phyloP scores from a whole-genome alignment of 2,329 filamentous ascomycete genomes.

The Endothia cerciana region DNA sequence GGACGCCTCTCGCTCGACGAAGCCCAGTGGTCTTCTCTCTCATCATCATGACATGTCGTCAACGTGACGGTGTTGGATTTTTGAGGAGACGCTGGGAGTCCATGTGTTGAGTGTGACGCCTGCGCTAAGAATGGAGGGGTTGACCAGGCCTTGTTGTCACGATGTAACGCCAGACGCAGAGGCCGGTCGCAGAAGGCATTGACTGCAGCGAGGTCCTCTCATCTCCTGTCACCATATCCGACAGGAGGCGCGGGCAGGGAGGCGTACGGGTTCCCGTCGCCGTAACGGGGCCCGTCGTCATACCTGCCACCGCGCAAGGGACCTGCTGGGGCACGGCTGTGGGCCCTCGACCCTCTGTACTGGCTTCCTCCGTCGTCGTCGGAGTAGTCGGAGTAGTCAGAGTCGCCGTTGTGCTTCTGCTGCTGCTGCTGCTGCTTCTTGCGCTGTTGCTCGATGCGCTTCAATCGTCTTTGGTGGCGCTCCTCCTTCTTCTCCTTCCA shows the following conservation, averaged over 20 bases:
- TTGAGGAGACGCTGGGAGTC: conserved; percentile 1
- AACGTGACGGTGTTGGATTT: conserved; percentile 8
- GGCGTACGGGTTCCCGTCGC: conserved; percentile 52
- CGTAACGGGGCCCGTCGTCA: conserved; percentile 50
- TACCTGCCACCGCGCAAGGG: conserved; percentile 44
- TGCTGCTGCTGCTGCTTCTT: conserved; percentile 20
- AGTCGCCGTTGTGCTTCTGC: conserved; percentile 25
- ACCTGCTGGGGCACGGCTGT: conserved; percentile 42
- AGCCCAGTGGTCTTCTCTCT: not conserved
- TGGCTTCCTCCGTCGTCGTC: conserved; percentile 30
- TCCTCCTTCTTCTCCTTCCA: conserved; percentile 54
- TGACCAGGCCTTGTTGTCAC: not conserved
- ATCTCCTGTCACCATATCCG: conserved; percentile 44
- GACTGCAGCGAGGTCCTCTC: conserved; percentile 31
- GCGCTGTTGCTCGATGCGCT: conserved; percentile 36
- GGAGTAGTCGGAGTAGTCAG: conserved; percentile 28
- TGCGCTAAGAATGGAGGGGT: conserved; percentile 1
- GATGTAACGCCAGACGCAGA: not conserved
- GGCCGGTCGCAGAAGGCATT: not conserved
- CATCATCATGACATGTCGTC: conserved; percentile 25
- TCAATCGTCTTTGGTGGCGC: conserved; percentile 53
- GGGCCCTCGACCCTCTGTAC: conserved; percentile 45
- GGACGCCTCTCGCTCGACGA: conserved; percentile 18
- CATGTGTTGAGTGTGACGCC: conserved; percentile 10
- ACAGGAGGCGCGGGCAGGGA: conserved; percentile 47